Base-by-base conservation (phyloP, 2,329 filamentous ascomycete species). In the Penicillium freii region DNA sequence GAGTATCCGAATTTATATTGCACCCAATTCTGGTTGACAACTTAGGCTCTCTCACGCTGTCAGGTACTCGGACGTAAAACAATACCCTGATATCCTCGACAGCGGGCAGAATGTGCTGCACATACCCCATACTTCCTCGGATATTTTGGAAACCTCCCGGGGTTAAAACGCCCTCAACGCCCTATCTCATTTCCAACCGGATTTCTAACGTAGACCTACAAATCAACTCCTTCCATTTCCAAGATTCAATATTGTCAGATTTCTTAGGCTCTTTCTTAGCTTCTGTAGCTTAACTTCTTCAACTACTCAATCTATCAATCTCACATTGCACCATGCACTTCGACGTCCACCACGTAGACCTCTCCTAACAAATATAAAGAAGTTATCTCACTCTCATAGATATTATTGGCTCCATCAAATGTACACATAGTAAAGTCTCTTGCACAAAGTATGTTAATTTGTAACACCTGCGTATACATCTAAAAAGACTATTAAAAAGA, bases 161-260 rank as follows among this genome's bases (percentile, higher is more conserved):
- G 9, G 11, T 45, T 29, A 31, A 45, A 27, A 13, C 6, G 4
- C 23, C 4, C 8, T 29, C 34, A 39, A 40, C 11, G 36, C 34
- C 38, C 21, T 51, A 38, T 42, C 19, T 23, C 33, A 33, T 29
- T 10, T 6, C 17, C 7, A 23, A 23, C 4, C 5, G 17, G n/a
- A 36, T 13, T 25, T 9, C 21, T 38, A 21, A 21, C 46, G 11
- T 47, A 51, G 49, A 57, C 29, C 21, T 29, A 36, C 10, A 21
- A 33, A 40, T 21, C 10, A 10, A 17, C 33, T 50, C 34, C 61
- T 60, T 33, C 48, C 33, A 58, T 65, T 63, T 56, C 60, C 58
- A 51, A 57, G 51, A 57, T 61, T 56, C 56, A 48, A 21, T 21
- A 21, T 21, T 21, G 21, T 21, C 21, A 21, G 21, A 21, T 21